phyloP scores from a whole-genome alignment of 1,139 yeast genomes.

The Blastobotrys serpentis region DNA sequence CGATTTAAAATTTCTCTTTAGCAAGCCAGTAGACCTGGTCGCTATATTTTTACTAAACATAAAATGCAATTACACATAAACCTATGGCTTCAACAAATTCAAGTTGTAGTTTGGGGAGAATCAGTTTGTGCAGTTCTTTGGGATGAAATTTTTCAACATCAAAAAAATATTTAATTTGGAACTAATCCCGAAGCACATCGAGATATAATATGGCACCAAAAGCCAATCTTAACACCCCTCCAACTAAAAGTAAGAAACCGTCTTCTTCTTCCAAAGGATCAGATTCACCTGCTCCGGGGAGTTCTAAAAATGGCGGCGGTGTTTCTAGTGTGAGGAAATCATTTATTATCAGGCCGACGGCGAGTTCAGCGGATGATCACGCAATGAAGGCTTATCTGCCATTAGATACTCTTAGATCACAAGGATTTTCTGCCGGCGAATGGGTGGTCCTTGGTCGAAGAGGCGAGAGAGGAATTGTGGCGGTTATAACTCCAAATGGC shows the following conservation, averaged over 20 bases:
- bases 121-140: neutral
- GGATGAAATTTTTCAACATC: neutral
- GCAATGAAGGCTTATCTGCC: conserved; percentile 49
- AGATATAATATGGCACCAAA: conserved; percentile 11
- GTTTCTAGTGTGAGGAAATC: conserved; percentile 10
- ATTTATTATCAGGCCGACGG: conserved; percentile 57
- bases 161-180: neutral
- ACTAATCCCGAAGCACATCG: neutral
- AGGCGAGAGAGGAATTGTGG: conserved; percentile 37
- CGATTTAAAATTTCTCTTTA: neutral
- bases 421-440: conserved; percentile 56
- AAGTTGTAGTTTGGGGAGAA: neutral
- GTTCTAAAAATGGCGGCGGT: conserved; percentile 8
- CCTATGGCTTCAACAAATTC: neutral
- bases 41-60: neutral
- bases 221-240: conserved; percentile 24
- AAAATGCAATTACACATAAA: neutral
- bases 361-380: conserved; percentile 35
- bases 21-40: neutral
- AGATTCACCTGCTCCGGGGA: conserved; percentile 15
- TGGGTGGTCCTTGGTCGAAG: conserved; percentile 52
- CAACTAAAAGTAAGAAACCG: conserved; percentile 21
- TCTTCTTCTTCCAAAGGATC: conserved; percentile 12
- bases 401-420: conserved; percentile 51
- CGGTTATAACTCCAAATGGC: conserved; percentile 30